phyloP scores from a whole-genome alignment of 495 filamentous ascomycete genomes.

The Annulohypoxylon bovei region DNA sequence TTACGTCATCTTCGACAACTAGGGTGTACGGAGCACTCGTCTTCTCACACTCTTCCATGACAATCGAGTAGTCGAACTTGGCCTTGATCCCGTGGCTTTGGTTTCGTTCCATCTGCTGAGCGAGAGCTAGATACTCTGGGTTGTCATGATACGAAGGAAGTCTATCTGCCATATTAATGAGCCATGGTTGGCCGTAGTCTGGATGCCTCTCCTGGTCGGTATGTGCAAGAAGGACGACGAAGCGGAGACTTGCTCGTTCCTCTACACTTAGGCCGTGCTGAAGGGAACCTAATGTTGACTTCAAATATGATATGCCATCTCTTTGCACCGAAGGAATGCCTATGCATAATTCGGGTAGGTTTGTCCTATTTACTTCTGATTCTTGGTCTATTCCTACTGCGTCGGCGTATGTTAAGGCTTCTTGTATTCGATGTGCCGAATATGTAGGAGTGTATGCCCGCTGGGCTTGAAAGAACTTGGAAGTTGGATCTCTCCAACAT shows the following conservation, averaged over 20 bases:
- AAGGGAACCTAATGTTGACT: conserved; percentile 61
- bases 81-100: conserved; percentile 32
- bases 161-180: conserved; percentile 56
- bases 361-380: background rate
- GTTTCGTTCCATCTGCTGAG: conserved; percentile 38
- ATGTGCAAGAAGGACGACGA: conserved; percentile 66
- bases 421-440: conserved; percentile 36
- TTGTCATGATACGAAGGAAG: conserved; percentile 56
- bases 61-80: conserved; percentile 60
- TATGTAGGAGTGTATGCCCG: conserved; percentile 36
- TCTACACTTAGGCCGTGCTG: conserved; percentile 57
- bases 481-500: conserved; percentile 45
- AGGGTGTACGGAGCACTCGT: conserved; percentile 59
- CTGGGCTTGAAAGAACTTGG: conserved; percentile 39
- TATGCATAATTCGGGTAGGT: conserved; percentile 41
- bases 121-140: conserved; percentile 33
- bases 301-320: conserved; percentile 54
- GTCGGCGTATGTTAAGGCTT: conserved; percentile 38
- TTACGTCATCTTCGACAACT: conserved; percentile 66
- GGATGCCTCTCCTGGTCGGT: conserved; percentile 59
- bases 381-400: background rate
- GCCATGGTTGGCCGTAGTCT: conserved; percentile 61
- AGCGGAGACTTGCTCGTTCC: conserved; percentile 57
- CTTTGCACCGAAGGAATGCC: conserved; percentile 47
- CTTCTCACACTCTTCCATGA: conserved; percentile 59